phyloP scores from a whole-genome alignment of 148 eudicot species.

The Salicornia ramosissima region DNA sequence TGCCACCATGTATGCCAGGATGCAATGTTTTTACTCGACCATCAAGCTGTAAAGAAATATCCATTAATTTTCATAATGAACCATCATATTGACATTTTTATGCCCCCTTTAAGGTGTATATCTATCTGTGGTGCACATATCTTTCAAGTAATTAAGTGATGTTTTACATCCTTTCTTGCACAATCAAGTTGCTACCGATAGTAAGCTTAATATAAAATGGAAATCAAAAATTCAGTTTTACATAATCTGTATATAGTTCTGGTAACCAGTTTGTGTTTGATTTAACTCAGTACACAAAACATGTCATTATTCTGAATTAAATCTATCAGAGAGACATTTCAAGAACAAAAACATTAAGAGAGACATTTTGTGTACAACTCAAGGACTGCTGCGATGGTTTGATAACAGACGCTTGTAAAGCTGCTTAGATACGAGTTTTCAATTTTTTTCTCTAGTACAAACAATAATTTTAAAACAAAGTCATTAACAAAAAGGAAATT shows the following conservation, averaged over 20 bases:
- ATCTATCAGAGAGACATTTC: background rate
- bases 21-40: conserved; percentile 99
- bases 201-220: background rate
- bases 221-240: background rate
- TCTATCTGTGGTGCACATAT: background rate
- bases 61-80: background rate
- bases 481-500: too few species aligned
- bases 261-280: background rate
- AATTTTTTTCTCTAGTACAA: too few species aligned
- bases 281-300: background rate
- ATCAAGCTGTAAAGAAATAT: conserved; percentile 66
- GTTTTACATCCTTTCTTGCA: background rate
- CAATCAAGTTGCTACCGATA: background rate
- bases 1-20: conserved; percentile 89
- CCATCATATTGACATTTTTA: background rate
- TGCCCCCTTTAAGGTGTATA: background rate
- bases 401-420: too few species aligned
- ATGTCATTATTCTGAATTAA: background rate
- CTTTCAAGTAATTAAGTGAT: background rate
- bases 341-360: too few species aligned
- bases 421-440: too few species aligned
- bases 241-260: background rate
- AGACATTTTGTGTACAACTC: too few species aligned
- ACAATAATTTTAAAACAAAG: too few species aligned
- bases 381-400: too few species aligned